phyloP scores from a whole-genome alignment of 306 rosid genomes.

The Sphenostylis stenocarpa region DNA sequence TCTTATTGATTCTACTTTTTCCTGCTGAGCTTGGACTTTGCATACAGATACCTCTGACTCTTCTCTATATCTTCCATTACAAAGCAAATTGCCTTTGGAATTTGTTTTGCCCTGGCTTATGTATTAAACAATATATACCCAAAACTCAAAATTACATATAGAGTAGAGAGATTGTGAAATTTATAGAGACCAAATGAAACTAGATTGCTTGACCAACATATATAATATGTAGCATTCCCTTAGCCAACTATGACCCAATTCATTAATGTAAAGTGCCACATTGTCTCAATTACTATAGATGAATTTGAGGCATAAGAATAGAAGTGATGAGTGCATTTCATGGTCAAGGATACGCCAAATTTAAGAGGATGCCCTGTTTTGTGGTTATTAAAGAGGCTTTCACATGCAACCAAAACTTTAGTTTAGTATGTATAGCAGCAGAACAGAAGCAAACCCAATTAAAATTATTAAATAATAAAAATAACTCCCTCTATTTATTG shows the following conservation, averaged over 20 bases:
- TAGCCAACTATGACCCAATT: background rate
- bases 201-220: background rate
- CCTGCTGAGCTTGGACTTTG: background rate
- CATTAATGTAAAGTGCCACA: background rate
- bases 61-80: background rate
- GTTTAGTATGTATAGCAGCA: background rate
- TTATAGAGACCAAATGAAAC: background rate
- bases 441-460: slow-evolving; percentile 1
- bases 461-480: background rate
- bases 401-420: background rate
- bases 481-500: background rate
- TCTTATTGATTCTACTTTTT: slow-evolving; percentile 8
- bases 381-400: background rate
- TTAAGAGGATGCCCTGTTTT: slow-evolving; percentile 32
- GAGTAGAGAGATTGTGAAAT: background rate
- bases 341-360: background rate
- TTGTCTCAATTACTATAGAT: background rate
- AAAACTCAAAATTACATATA: background rate
- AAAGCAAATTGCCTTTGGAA: background rate
- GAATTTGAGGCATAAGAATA: background rate
- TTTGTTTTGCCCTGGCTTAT: background rate
- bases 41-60: background rate
- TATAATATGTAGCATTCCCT: background rate
- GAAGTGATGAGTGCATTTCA: background rate
- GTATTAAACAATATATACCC: background rate